Percentiles rank a stretch among this genome's conserved stretches.
Conservation (phyloP, 2,329 filamentous ascomycete species). For the Reticulascus tulasneorum region DNA sequence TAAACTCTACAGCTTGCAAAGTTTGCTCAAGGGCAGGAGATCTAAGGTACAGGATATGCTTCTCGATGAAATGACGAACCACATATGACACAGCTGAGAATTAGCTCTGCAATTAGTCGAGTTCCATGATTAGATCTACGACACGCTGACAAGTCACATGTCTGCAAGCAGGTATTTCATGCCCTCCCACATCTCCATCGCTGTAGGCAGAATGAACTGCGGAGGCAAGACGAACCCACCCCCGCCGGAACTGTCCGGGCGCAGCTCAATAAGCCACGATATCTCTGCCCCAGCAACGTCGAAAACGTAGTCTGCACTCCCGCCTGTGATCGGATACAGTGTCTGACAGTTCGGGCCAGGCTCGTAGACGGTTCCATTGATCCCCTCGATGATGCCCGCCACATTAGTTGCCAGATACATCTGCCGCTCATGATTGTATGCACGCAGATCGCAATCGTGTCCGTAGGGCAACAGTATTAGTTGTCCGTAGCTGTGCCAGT, state of each 20-base stretch:
- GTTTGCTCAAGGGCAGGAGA: no score
- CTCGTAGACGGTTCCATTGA: constrained; percentile 14
- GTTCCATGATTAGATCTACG: no score
- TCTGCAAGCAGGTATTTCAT: no score
- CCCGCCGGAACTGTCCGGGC: constrained; percentile 24
- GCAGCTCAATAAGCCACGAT: constrained; percentile 36
- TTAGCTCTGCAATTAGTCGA: no score
- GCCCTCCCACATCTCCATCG: constrained; percentile 30
- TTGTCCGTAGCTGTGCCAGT: constrained; percentile 62
- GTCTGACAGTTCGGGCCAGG: constrained; percentile 17
- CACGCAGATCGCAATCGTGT: constrained; percentile 13
- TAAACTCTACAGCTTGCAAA: no score
- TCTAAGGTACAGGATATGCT: no score
- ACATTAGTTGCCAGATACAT: constrained; percentile 6
- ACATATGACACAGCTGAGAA: no score
- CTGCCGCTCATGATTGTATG: constrained; percentile 9
- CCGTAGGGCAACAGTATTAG: constrained; percentile 16
- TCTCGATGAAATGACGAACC: no score
- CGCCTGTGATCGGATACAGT: constrained; percentile 16
- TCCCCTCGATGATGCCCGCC: constrained; percentile 11
- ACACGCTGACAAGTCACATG: no score
- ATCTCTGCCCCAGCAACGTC: constrained; percentile 24
- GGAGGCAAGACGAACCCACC: constrained; percentile 35
- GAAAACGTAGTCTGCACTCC: constrained; percentile 17
- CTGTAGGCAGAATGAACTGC: constrained; percentile 29